phyloP scores from a whole-genome alignment of 768 basidiomycete genomes.

The Pilatotrama ljubarskyi region DNA sequence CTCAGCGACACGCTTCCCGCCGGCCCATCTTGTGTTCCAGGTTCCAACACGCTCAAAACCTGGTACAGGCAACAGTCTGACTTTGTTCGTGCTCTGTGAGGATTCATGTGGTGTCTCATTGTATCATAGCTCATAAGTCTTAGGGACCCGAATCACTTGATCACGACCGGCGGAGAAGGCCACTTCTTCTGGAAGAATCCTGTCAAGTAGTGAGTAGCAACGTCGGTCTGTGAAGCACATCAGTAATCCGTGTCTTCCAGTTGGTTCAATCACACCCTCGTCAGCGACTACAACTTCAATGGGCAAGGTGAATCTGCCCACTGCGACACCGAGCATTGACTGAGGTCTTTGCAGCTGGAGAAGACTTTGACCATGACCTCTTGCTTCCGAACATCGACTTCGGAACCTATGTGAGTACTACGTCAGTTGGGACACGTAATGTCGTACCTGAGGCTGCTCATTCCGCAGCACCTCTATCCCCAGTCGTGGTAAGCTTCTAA shows the following conservation, averaged over 20 bases:
- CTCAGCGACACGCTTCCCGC: conserved; percentile 48
- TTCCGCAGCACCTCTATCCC: conserved; percentile 25
- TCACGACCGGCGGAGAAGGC: conserved; percentile 59
- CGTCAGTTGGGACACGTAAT: background rate
- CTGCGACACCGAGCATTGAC: background rate
- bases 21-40: conserved; percentile 49
- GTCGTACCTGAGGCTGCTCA: background rate
- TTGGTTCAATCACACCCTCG: conserved; percentile 45
- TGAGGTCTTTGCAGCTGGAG: conserved; percentile 40
- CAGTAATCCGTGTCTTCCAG: conserved; percentile 3
- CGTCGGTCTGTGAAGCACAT: background rate
- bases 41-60: conserved; percentile 44
- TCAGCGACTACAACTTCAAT: conserved; percentile 57
- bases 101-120: background rate
- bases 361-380: conserved; percentile 53
- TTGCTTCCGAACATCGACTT: conserved; percentile 55
- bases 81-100: conserved; percentile 52
- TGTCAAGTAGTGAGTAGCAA: conserved; percentile 32
- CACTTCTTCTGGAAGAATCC: conserved; percentile 53
- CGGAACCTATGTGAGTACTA: conserved; percentile 49
- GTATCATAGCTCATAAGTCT: background rate
- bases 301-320: conserved; percentile 42
- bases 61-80: conserved; percentile 56
- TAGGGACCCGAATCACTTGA: conserved; percentile 54
- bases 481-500: conserved; percentile 23